Evolutionary conservation across 192 early-diverging fungal species (phyloP).

Genomic region (Coemansia sp.): DNA sequence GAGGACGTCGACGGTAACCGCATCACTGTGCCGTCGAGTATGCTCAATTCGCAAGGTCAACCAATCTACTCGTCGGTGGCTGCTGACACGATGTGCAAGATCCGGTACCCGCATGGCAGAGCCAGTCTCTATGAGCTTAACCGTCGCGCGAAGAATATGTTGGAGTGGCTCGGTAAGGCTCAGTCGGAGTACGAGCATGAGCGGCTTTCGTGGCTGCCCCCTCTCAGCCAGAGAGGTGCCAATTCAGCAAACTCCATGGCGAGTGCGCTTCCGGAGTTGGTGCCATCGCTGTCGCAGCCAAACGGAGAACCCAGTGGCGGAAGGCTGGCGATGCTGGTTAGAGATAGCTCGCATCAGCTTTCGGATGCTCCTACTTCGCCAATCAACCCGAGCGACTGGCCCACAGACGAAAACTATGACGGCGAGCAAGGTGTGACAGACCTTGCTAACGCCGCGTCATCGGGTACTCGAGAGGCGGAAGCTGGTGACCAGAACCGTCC

Average conservation of each 20-base stretch:
- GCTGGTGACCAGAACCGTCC: constrained; percentile 5
- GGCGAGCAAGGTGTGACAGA: background rate
- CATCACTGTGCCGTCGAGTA: constrained; percentile 35
- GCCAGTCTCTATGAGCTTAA: constrained; percentile 41
- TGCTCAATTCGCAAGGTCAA: constrained; percentile 47
- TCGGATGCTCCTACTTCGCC: constrained; percentile 54
- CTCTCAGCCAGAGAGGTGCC: background rate
- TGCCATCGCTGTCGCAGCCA: background rate
- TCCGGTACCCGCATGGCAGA: constrained; percentile 45
- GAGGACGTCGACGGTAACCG: constrained; percentile 39
- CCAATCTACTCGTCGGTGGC: constrained; percentile 48
- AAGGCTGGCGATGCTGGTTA: background rate
- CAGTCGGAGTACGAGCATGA: constrained; percentile 56
- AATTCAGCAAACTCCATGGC: background rate
- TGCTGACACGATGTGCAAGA: constrained; percentile 46
- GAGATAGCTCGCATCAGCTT: constrained; percentile 10
- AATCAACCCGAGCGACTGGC: constrained; percentile 51
- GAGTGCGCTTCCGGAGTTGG: background rate
- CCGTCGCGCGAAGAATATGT: constrained; percentile 54
- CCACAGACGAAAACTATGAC: constrained; percentile 35
- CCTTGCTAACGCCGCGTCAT: background rate
- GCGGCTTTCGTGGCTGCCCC: constrained; percentile 22
- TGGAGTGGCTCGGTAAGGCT: constrained; percentile 56
- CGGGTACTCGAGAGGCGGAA: background rate
- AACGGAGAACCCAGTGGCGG: background rate